Evolutionary conservation across 2,329 filamentous ascomycete species (phyloP).

Genomic region (Colletotrichum lentis): DNA sequence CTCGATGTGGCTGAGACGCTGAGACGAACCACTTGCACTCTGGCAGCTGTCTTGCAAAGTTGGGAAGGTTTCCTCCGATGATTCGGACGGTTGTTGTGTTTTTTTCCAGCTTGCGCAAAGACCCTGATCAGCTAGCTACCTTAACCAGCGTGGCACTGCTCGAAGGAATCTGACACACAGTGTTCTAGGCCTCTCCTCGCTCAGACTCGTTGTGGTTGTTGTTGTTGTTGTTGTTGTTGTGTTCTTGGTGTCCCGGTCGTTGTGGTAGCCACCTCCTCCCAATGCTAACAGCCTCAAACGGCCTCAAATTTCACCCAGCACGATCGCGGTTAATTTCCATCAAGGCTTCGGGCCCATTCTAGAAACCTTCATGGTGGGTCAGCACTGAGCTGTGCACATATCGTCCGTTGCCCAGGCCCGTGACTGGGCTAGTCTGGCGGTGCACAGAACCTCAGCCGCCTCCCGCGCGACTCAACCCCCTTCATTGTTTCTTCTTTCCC

Average conservation of each 20-base stretch:
- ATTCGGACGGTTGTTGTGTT: background rate
- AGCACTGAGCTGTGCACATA: conserved; percentile 29
- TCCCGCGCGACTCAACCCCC: background rate
- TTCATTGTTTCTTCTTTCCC: background rate
- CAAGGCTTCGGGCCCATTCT: background rate
- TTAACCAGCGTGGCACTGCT: conserved; percentile 13
- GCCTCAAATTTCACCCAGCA: background rate
- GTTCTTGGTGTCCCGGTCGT: background rate
- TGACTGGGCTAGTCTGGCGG: conserved; percentile 7
- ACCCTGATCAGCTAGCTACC: background rate
- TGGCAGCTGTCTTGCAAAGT: conserved; percentile 15
- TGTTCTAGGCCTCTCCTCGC: conserved; percentile 11
- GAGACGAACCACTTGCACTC: conserved; percentile 1
- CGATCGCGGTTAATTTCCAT: background rate
- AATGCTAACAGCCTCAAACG: conserved; percentile 8
- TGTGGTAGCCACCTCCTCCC: background rate
- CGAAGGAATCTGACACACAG: background rate
- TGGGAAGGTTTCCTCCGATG: background rate
- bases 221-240: background rate
- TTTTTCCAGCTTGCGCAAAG: conserved; percentile 14
- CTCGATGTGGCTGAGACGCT: background rate
- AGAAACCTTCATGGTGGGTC: conserved; percentile 5
- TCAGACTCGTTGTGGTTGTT: conserved; percentile 15
- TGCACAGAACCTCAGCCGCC: conserved; percentile 23
- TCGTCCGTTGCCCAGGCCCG: background rate